A percentile compares a stretch with the other conserved stretches of the same genome.
Evolutionary conservation across 306 rosid genomes (phyloP).

Genomic region (Quercus rubra): DNA sequence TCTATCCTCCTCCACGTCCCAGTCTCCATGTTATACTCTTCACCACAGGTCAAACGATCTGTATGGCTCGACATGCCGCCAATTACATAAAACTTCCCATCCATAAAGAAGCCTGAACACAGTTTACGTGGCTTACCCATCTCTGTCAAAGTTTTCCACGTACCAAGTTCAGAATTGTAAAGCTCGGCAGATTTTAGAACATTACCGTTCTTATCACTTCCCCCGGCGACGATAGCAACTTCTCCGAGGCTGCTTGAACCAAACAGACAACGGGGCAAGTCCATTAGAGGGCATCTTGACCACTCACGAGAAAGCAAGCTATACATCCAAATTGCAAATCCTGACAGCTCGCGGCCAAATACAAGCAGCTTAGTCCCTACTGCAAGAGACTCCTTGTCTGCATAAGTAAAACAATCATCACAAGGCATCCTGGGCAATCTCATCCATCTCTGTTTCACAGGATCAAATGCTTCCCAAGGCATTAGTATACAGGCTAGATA

Average conservation of each 20-base stretch:
- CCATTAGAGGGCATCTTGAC: constrained; percentile 27
- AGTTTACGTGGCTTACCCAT: constrained; percentile 23
- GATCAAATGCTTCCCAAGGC: constrained; percentile 41
- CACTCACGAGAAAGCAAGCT: constrained; percentile 20
- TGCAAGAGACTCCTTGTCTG: constrained; percentile 44
- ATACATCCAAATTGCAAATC: constrained; percentile 35
- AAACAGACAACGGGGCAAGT: constrained; percentile 30
- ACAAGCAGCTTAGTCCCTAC: constrained; percentile 34
- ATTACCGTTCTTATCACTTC: constrained; percentile 23
- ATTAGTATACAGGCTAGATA: constrained; percentile 21
- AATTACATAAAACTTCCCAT: constrained; percentile 35
- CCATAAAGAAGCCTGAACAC: constrained; percentile 37
- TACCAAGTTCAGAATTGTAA: constrained; percentile 24
- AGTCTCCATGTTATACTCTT: constrained; percentile 29
- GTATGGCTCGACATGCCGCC: constrained; percentile 38
- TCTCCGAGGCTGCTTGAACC: constrained; percentile 32
- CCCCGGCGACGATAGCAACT: constrained; percentile 38
- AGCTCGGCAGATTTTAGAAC: constrained; percentile 27
- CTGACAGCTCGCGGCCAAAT: constrained; percentile 32
- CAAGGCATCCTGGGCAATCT: constrained; percentile 30
- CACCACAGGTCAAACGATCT: constrained; percentile 26
- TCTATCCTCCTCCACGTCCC: constrained; percentile 32
- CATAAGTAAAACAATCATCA: constrained; percentile 29
- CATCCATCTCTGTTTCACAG: constrained; percentile 27
- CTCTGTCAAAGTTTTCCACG: constrained; percentile 25